Conservation (phyloP, 305 asterid species). For the Solanum chacoense region DNA sequence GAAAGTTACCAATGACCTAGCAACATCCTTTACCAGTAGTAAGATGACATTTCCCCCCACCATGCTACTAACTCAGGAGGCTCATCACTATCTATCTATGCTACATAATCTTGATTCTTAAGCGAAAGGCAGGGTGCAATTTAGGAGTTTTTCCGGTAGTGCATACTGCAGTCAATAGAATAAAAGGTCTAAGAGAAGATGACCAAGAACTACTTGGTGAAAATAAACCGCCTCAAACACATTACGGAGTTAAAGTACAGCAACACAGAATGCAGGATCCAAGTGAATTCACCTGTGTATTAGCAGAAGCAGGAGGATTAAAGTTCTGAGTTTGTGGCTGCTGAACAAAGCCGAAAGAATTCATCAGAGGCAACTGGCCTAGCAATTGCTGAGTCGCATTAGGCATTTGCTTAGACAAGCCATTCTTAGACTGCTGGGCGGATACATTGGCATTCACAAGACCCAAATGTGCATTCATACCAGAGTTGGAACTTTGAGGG, state of each 20-base stretch:
- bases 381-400: constrained; percentile 10
- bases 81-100: neutral
- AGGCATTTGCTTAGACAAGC: constrained; percentile 13
- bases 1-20: neutral
- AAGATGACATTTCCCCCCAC: neutral
- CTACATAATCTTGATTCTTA: neutral
- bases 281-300: constrained; percentile 34
- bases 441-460: constrained; percentile 23
- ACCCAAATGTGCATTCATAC: constrained; percentile 17
- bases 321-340: constrained; percentile 18
- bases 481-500: constrained; percentile 29
- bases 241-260: neutral
- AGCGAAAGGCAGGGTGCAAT: neutral
- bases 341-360: constrained; percentile 20
- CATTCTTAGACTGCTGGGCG: constrained; percentile 25
- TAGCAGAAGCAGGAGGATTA: constrained; percentile 25
- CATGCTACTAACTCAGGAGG: neutral
- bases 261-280: neutral
- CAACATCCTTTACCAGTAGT: neutral
- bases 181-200: neutral
- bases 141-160: neutral
- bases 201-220: neutral
- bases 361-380: constrained; percentile 7
- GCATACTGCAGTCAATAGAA: neutral
- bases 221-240: neutral